Evolutionary conservation across 202 grass and related monocot species (phyloP), one percentile per base, ranked within the genome.

Genomic region (Schoenoplectus tabernaemontani): DNA sequence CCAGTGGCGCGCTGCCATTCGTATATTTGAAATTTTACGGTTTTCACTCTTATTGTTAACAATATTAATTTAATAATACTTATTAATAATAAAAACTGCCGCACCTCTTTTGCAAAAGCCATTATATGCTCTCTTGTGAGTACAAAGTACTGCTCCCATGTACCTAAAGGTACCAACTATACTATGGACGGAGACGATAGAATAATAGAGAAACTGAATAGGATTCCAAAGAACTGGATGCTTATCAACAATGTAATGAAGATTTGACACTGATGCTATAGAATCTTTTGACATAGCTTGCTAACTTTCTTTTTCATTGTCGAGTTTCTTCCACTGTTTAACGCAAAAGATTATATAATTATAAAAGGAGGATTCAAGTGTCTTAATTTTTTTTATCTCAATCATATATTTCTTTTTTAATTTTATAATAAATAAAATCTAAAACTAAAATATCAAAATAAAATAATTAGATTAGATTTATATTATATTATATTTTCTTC

Each of bases 151-250:
- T 7, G 44, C n/a, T 17, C 32, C 32, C 15, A 64, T 37, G 61
- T 69, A 43, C 65, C 8, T 11, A 66, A 69, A 60, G 9, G 33
- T n/a, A 8, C 32, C 62, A 37, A 39, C 5, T 38, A 65, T n/a
- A 9, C 0, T 9, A 44, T 44, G 19, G 65, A 26, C 8, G 65
- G 65, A 43, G 65, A 8, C 17, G 0, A 8, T 10, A 4, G 19
- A 69, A 69, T n/a, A 38, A 69, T 69, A 44, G 38, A 69, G 39
- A 12, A 44, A 44, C n/a, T 69, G 65, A 44, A 69, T 69, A 10
- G 37, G 65, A 69, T 69, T 70, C 66, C 13, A 12, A 70, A 39
- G n/a, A 70, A 70, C 22, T 38, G 66, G 41, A 70, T 70, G 20
- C 66, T 68, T 43, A 41, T 63, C 17, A 15, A 8, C 48, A 13